These are phyloP conservation scores for Patellifolia procumbens DNA, from an alignment of 179 eudicot genomes.

Conservation along the genomic window DNA sequence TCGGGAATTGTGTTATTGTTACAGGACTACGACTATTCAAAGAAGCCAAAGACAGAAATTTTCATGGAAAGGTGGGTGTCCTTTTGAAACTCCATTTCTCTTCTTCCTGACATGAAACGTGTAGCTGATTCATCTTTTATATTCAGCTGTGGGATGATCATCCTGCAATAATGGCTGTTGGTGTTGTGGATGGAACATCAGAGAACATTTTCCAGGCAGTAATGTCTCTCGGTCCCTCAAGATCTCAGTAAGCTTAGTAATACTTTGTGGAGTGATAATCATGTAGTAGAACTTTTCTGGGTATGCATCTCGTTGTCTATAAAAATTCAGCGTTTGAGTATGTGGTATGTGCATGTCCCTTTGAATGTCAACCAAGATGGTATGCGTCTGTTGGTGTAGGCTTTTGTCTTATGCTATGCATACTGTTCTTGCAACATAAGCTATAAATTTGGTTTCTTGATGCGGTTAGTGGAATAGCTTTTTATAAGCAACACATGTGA, in stretches of 20 bases:
- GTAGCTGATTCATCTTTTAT: slow-evolving; percentile 21
- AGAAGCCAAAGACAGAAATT: slow-evolving; percentile 45
- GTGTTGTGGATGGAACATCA: slow-evolving; percentile 46
- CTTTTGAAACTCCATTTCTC: background rate
- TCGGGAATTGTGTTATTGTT: background rate
- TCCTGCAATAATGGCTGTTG: slow-evolving; percentile 54
- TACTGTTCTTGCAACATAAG: background rate
- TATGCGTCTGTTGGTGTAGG: background rate
- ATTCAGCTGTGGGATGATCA: slow-evolving; percentile 47
- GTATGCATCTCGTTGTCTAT: too few species aligned
- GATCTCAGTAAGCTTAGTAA: slow-evolving; percentile 44
- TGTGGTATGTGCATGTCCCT: background rate
- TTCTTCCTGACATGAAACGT: slow-evolving; percentile 1
- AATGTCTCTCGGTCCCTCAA: slow-evolving; percentile 47
- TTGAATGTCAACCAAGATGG: background rate
- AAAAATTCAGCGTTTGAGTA: background rate
- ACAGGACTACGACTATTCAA: slow-evolving; percentile 47
- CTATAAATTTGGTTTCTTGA: too few species aligned
- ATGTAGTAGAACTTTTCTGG: background rate
- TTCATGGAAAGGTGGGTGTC: slow-evolving; percentile 34
- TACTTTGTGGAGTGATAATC: background rate
- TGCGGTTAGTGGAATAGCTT: too few species aligned
- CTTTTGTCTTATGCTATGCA: background rate
- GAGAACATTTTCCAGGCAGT: slow-evolving; percentile 44
- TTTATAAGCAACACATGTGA: too few species aligned